These are phyloP conservation scores for Cyberlindnera petersonii DNA, from an alignment of 805 yeast species.

Conservation along the genomic window DNA sequence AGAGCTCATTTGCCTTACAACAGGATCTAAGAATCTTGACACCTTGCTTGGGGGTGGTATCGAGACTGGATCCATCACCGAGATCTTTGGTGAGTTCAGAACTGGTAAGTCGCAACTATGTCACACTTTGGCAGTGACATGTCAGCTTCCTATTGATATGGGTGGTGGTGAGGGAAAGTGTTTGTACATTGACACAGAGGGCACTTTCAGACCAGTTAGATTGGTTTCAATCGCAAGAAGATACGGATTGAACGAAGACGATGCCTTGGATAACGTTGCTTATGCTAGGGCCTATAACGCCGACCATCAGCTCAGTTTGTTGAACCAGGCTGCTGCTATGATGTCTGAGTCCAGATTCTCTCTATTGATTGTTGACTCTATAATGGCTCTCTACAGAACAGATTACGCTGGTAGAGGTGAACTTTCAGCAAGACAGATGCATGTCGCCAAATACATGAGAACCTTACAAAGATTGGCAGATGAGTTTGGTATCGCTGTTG, in stretches of 20 bases:
- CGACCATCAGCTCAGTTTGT: conserved; percentile 85
- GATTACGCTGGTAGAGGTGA: conserved; percentile 96
- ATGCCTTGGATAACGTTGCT: conserved; percentile 94
- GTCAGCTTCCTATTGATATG: conserved; percentile 93
- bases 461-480: conserved; percentile 90
- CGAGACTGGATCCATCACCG: conserved; percentile 96
- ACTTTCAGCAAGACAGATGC: conserved; percentile 89
- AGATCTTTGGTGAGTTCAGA: conserved; percentile 94
- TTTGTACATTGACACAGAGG: conserved; percentile 93
- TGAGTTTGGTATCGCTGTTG: conserved; percentile 96
- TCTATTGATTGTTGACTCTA: conserved; percentile 88
- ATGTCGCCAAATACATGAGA: conserved; percentile 90
- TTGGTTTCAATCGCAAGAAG: conserved; percentile 86
- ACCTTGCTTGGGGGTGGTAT: conserved; percentile 94
- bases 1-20: conserved; percentile 87
- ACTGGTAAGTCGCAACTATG: conserved; percentile 97
- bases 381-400: conserved; percentile 94
- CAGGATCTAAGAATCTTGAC: conserved; percentile 93
- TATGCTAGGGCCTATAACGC: conserved; percentile 97
- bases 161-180: conserved; percentile 99
- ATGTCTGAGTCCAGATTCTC: conserved; percentile 94
- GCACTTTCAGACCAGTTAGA: conserved; percentile 92
- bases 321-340: conserved; percentile 90
- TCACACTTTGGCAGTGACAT: conserved; percentile 94
- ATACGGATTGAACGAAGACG: conserved; percentile 87